Base-by-base conservation (phyloP, 805 yeast genomes). In the Monosporozyma solicola region DNA sequence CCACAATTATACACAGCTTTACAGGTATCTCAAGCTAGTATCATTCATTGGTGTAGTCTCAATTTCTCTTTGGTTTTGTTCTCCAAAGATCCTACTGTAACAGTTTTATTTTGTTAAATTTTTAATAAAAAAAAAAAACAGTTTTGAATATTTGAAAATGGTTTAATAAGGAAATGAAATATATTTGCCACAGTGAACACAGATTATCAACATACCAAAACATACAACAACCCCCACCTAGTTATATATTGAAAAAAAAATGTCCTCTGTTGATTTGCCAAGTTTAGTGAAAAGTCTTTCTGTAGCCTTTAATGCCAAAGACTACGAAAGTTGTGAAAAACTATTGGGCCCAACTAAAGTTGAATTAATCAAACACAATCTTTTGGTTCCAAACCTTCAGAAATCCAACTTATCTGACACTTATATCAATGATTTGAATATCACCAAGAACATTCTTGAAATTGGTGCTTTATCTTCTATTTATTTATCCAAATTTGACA, bases 391-490 rank as follows among this genome's bases (percentile, higher is more conserved):
- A 20, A 74, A 70, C 51, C 61, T 68, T 52, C 56, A 62, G 20
- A 77, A 77, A 53, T 16, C 35, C 16, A 62, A 61, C 47, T 51
- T 49, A 24, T 71, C 71, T 50, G 65, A 60, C 29, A 65, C 68
- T 20, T 72, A 72, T 53, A 65, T 81, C 37, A 79, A 78, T 54
- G 97, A 91, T 70, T 76, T 90, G 53, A 75, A 78, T 55, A 87
- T 89, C 41, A 82, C 96, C 7, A 83, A 95, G 59, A 81, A 85
- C 43, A 85, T 92, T 45, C 73, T 94, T 50, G 98, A 94, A 68
- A 80, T 90, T 55, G 97, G 96, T 11, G 95, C 96, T 0, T 73
- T 92, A 51, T 79, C 87, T 16, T 79, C 91, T 49, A 81, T 94
- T 56, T 84, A 84, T 59, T 67, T 78, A 45, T 71, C 77, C 37